These are phyloP conservation scores for Cytospora schulzeri DNA, from an alignment of 2,329 filamentous ascomycete species.

Conservation along the genomic window DNA sequence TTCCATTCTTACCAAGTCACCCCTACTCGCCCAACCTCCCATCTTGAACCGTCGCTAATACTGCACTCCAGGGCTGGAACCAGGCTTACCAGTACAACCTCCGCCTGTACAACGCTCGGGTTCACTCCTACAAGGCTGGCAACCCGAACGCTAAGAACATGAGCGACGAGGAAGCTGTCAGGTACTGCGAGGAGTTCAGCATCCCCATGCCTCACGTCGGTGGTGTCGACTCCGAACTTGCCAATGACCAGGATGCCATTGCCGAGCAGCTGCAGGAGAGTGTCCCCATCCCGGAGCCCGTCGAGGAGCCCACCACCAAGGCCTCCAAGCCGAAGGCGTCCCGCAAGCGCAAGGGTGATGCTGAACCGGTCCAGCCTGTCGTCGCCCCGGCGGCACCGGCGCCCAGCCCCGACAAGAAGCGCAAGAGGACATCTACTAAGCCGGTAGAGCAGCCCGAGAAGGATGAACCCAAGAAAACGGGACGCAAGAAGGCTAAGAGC, in stretches of 20 bases:
- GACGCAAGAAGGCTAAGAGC: constrained; percentile 59
- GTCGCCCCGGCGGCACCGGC: constrained; percentile 38
- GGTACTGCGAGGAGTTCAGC: constrained; percentile 61
- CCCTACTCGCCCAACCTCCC: neutral
- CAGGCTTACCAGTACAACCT: constrained; percentile 69
- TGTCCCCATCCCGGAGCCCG: constrained; percentile 40
- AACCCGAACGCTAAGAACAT: constrained; percentile 62
- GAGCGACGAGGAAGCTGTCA: constrained; percentile 60
- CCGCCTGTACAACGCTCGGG: constrained; percentile 65
- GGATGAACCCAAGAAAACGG: constrained; percentile 63
- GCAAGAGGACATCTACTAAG: constrained; percentile 58
- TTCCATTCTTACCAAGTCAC: neutral
- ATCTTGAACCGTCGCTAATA: constrained; percentile 10
- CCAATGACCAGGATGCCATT: constrained; percentile 58
- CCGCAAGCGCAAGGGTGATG: constrained; percentile 59
- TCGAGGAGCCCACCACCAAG: constrained; percentile 53
- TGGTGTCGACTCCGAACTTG: constrained; percentile 44
- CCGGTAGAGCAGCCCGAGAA: constrained; percentile 50
- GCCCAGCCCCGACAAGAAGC: constrained; percentile 64
- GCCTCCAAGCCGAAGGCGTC: constrained; percentile 56
- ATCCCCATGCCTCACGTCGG: constrained; percentile 57
- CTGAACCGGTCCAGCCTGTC: constrained; percentile 42
- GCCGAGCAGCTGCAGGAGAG: constrained; percentile 59
- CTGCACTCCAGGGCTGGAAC: constrained; percentile 55
- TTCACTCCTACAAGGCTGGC: constrained; percentile 65